Evolutionary conservation across 1,139 yeast species (phyloP), one percentile per base, ranked within the genome.

Genomic region (Chernovozyma aurita): DNA sequence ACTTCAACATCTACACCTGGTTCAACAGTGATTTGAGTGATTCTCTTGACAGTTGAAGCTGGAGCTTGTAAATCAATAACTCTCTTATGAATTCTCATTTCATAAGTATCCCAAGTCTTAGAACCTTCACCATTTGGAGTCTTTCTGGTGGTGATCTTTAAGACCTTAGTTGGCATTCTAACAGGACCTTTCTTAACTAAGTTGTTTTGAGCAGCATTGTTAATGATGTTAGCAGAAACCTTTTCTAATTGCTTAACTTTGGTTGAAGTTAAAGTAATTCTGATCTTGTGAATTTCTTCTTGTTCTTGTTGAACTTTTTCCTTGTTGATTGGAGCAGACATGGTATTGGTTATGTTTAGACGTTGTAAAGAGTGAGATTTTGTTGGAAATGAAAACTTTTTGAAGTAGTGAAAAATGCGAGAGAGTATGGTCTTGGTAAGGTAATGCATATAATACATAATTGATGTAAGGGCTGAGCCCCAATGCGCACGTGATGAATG

Each of bases 101-200:
- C 98, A 73, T 82, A 94, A 62, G 95, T 77, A 72, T 94, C 99
- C 97, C 97, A 94, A 63, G 99, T 94, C 90, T 94, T 92, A 62
- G 98, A 92, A 90, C 99, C 99, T 80, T 94, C 97, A 90, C 99
- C 99, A 74, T 94, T 94, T 65, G 99, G 99, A 67, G 98, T 84
- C 88, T 94, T 94, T 86, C 99, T 90, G 85, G 99, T 92, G 78
- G 95, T 81, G 78, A 94, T 81, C 76, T 85, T 88, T 68, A 94
- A 85, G 59, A 85, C 95, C 85, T 90, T 94, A 76, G 98, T 94
- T 78, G 99, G 99, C 78, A 94, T 76, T 85, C 98, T 87, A 66
- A 94, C 96, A 59, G 98, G 98, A 64, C 99, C 99, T 80, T 87
- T 86, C 80, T 83, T 85, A 71, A 78, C 80, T 63, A 87, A 78